Percentiles rank a stretch among this genome's conserved stretches.
Conservation (phyloP, 1,139 yeast species). For the Kurtzmaniella natalensis region DNA sequence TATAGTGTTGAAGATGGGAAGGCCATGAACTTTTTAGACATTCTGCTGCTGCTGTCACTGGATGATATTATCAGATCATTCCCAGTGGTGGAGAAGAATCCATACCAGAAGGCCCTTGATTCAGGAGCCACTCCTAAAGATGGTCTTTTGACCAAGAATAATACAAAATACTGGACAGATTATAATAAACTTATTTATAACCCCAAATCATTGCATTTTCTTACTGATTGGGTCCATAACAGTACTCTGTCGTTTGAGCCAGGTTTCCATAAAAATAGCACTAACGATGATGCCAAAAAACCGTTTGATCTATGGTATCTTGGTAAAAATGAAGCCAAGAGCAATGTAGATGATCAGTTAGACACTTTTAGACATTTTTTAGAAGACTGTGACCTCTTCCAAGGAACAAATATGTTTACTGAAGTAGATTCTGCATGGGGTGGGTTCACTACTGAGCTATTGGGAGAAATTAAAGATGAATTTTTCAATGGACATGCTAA, state of each 20-base stretch:
- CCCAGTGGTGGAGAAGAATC: constrained; percentile 33
- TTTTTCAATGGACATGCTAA: constrained; percentile 49
- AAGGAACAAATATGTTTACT: constrained; percentile 64
- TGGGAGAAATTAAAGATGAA: constrained; percentile 64
- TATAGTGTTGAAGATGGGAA: constrained; percentile 16
- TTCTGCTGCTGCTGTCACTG: constrained; percentile 1
- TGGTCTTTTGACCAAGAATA: constrained; percentile 28
- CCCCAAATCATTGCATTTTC: constrained; percentile 52
- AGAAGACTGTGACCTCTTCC: constrained; percentile 74
- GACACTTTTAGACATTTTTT: constrained; percentile 55
- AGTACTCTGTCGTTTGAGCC: too few relatives aligned
- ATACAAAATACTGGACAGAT: constrained; percentile 77
- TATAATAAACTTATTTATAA: constrained; percentile 64
- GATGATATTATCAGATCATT: constrained; percentile 14
- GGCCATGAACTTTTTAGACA: not conserved
- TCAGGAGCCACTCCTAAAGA: constrained; percentile 25
- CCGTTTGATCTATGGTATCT: constrained; percentile 22
- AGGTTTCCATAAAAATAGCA: constrained; percentile 26
- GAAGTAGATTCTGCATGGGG: constrained; percentile 84
- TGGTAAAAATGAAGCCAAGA: constrained; percentile 29
- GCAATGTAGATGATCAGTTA: constrained; percentile 48
- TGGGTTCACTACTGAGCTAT: constrained; percentile 57
- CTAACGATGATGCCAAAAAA: constrained; percentile 13
- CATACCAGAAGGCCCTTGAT: constrained; percentile 64
- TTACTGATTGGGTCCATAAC: constrained; percentile 56